phyloP scores from a whole-genome alignment of 208 protist species.

The Trypanosoma conorhini region DNA sequence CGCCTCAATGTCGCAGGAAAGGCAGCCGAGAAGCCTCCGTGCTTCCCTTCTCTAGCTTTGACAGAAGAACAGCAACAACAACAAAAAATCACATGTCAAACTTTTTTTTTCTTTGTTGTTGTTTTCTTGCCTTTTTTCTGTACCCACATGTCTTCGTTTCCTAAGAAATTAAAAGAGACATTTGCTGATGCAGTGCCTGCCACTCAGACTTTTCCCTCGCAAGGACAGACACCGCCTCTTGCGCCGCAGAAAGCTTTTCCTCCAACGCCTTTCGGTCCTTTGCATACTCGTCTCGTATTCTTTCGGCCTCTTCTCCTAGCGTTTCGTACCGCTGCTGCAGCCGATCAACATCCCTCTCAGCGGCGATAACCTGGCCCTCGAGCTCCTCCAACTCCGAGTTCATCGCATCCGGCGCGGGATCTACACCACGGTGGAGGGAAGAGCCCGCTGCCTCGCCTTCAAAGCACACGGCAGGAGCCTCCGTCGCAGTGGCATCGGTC shows the following conservation, averaged over 20 bases:
- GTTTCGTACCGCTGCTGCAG: conserved; percentile 40
- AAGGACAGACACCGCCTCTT: conserved; percentile 29
- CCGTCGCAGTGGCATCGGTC: too few species aligned
- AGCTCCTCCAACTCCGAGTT: conserved; percentile 22
- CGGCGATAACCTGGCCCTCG: conserved; percentile 11
- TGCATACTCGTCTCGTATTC: conserved; percentile 46
- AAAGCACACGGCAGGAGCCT: neutral
- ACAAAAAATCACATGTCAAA: neutral
- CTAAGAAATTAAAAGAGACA: conserved; percentile 29
- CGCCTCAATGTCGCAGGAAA: neutral
- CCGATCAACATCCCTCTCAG: conserved; percentile 23
- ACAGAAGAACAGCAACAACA: too few species aligned
- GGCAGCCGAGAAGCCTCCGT: neutral
- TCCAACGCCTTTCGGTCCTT: conserved; percentile 17
- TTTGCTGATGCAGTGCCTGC: conserved; percentile 43
- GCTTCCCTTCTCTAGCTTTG: neutral
- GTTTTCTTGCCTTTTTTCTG: neutral
- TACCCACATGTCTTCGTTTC: neutral
- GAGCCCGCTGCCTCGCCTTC: neutral
- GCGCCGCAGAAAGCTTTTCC: conserved; percentile 28
- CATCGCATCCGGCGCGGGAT: conserved; percentile 2
- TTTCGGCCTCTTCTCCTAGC: conserved; percentile 40
- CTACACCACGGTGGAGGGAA: neutral
- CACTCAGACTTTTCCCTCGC: conserved; percentile 61
- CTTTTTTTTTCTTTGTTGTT: conserved; percentile 7